Percentiles rank a stretch among this genome's conserved stretches.
phyloP scores from a whole-genome alignment of 2,329 filamentous ascomycete genomes.

The Westerdykella aurantiaca region DNA sequence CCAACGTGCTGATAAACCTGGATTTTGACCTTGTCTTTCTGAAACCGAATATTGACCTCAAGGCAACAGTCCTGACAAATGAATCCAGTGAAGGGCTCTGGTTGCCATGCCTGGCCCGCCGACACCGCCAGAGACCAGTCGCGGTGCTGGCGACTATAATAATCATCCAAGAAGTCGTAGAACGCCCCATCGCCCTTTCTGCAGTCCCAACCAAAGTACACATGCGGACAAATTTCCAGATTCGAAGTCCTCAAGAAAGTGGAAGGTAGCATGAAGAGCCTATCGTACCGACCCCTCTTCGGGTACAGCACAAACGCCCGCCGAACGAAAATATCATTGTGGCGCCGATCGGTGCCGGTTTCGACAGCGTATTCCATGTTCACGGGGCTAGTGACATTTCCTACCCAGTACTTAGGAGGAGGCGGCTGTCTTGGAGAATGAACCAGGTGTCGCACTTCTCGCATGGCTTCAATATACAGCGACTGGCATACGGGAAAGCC shows the following conservation, averaged over 20 bases:
- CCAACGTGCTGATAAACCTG: not conserved
- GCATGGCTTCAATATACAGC: not conserved
- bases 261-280: not conserved
- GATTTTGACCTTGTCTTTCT: not conserved
- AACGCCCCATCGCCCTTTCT: not conserved
- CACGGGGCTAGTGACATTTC: not conserved
- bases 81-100: not conserved
- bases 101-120: not conserved
- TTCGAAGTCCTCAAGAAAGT: not conserved
- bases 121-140: not conserved
- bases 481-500: constrained; percentile 2
- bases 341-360: not conserved
- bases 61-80: not conserved
- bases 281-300: not conserved
- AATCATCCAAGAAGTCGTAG: not conserved
- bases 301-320: not conserved
- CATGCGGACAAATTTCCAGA: constrained; percentile 2
- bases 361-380: not conserved
- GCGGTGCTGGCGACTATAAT: not conserved
- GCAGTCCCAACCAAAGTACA: constrained; percentile 1
- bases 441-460: not conserved
- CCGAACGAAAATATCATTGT: not conserved
- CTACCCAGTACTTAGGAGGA: not conserved
- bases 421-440: not conserved
- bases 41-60: not conserved